Evolutionary conservation across 2,329 filamentous ascomycete species (phyloP).

Genomic region (Monilinia aucupariae): DNA sequence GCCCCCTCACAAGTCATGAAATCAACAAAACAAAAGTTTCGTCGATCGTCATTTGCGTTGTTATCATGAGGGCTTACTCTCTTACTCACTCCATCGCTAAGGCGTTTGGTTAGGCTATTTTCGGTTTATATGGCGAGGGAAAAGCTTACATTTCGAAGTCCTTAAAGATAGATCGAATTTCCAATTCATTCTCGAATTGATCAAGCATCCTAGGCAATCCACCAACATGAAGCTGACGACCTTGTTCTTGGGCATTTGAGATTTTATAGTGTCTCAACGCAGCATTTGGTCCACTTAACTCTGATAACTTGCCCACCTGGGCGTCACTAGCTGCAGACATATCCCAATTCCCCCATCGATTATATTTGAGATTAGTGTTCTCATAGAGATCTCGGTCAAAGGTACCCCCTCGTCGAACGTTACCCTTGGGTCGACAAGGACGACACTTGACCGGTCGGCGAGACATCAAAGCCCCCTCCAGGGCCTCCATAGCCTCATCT

Average conservation of each 20-base stretch:
- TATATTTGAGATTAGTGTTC: neutral
- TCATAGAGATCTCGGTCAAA: too few relatives aligned
- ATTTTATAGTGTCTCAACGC: neutral
- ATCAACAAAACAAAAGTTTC: slow-evolving; percentile 6
- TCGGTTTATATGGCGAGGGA: neutral
- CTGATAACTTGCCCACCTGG: neutral
- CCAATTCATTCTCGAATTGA: neutral
- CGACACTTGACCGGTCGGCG: neutral
- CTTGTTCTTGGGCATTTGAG: neutral
- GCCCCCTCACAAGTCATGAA: neutral
- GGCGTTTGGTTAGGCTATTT: fast-evolving
- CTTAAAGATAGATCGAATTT: slow-evolving; percentile 1
- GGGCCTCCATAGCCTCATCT: neutral
- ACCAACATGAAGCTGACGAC: neutral
- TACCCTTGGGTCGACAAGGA: neutral
- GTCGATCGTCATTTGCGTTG: neutral
- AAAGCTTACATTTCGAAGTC: neutral
- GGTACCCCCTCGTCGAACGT: neutral
- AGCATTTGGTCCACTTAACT: neutral
- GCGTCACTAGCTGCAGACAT: neutral
- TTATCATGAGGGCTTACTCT: neutral
- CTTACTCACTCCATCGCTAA: neutral
- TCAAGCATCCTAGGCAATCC: slow-evolving; percentile 8
- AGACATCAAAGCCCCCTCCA: neutral
- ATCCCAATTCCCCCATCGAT: slow-evolving; percentile 6